Percentiles rank a stretch among this genome's conserved stretches.
phyloP scores from a whole-genome alignment of 169 alveolate genomes.

The Plasmodium coatneyi region DNA sequence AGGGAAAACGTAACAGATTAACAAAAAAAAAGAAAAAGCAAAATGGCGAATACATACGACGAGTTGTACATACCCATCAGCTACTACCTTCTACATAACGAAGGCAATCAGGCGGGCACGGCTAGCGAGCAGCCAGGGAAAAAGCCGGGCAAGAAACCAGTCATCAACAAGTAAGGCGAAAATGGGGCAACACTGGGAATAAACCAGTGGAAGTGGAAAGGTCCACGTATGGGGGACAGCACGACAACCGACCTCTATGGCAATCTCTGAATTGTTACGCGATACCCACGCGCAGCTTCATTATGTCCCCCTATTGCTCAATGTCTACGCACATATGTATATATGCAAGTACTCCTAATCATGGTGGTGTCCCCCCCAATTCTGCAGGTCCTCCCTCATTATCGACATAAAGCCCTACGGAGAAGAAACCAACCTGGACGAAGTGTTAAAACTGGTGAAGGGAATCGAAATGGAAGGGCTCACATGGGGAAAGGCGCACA shows the following conservation, averaged over 20 bases:
- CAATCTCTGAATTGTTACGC: neutral
- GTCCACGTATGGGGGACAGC: neutral
- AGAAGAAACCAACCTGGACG: slow-evolving; percentile 86
- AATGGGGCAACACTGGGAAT: slow-evolving; percentile 15
- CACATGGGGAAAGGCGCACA: slow-evolving; percentile 89
- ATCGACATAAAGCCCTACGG: slow-evolving; percentile 89
- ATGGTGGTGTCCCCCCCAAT: neutral
- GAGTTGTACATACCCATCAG: slow-evolving; percentile 68
- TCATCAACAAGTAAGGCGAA: slow-evolving; percentile 65
- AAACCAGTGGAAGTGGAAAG: neutral
- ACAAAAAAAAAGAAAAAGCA: neutral
- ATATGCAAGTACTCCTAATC: neutral
- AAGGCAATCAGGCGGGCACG: slow-evolving; percentile 46
- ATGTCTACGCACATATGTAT: neutral
- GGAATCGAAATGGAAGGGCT: slow-evolving; percentile 86
- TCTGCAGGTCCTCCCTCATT: slow-evolving; percentile 85
- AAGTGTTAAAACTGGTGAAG: slow-evolving; percentile 83
- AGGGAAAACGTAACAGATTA: neutral
- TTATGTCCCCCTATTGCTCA: neutral
- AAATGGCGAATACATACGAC: slow-evolving; percentile 71
- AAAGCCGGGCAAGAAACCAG: slow-evolving; percentile 73
- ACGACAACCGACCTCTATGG: neutral
- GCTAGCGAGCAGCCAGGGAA: slow-evolving; percentile 43
- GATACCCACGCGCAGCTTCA: neutral
- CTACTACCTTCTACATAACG: slow-evolving; percentile 65